phyloP scores from a whole-genome alignment of 306 rosid species.

The barrel medic (Medicago truncatula) region MtrunA17r5.0-ANR NC_053043.1:43526501-43527000 shows the following conservation, averaged over 20 bases:
- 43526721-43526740: not conserved
- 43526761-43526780: not conserved
- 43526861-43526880: not conserved
- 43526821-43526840: not conserved
- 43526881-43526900: not conserved
- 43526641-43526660: not conserved
- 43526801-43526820: not conserved
- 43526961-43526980: too few relatives aligned
- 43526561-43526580: not conserved
- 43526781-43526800: not conserved
- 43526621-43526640: not conserved
- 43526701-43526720: not conserved
- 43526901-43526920: not conserved
- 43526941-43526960: not conserved
- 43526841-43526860: not conserved
- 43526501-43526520: constrained; percentile 11
- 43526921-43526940: not conserved
- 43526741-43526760: not conserved
- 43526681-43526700: not conserved
- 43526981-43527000: too few relatives aligned
- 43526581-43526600: constrained; percentile 4
- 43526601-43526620: not conserved
- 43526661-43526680: constrained; percentile 12
- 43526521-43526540: not conserved
- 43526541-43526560: not conserved